Evolutionary conservation across 345 rosid species (phyloP).

Genomic region (Boechera divaricarpa): DNA sequence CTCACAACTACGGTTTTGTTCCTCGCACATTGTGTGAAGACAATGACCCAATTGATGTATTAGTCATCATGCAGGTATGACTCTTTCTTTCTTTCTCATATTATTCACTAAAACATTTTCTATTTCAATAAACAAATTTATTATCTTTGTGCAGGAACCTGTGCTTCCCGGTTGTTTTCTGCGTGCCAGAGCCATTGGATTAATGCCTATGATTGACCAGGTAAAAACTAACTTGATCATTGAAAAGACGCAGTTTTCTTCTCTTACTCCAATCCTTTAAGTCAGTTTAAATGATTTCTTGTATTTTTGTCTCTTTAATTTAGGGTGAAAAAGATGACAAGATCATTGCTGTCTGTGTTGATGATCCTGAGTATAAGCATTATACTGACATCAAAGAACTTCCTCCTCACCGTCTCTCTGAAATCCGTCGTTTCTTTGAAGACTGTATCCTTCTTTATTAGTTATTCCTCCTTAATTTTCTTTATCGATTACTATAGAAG

Average conservation of each 20-base stretch:
- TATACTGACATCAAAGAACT: slow-evolving; percentile 85
- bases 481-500: not conserved
- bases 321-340: slow-evolving; percentile 99
- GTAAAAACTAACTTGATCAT: slow-evolving; percentile 34
- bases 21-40: slow-evolving; percentile 97
- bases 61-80: slow-evolving; percentile 93
- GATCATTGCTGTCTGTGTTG: slow-evolving; percentile 96
- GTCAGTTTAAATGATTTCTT: not conserved
- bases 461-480: not conserved
- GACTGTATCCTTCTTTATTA: slow-evolving; percentile 66
- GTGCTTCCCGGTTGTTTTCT: slow-evolving; percentile 95
- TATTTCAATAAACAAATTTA: not conserved
- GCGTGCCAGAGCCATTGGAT: slow-evolving; percentile 95
- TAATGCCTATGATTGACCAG: slow-evolving; percentile 99
- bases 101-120: not conserved
- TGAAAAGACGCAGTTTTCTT: not conserved
- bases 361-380: slow-evolving; percentile 95
- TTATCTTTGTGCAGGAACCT: slow-evolving; percentile 65
- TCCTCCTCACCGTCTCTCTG: slow-evolving; percentile 95
- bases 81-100: slow-evolving; percentile 5
- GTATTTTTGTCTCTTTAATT: not conserved
- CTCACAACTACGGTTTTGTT: slow-evolving; percentile 98
- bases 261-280: not conserved
- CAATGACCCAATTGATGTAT: slow-evolving; percentile 92
- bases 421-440: slow-evolving; percentile 97